Percentiles rank a stretch among this genome's conserved stretches.
These are phyloP conservation scores for Termitomyces sp. DNA, from an alignment of 768 basidiomycete genomes.

Conservation along the genomic window DNA sequence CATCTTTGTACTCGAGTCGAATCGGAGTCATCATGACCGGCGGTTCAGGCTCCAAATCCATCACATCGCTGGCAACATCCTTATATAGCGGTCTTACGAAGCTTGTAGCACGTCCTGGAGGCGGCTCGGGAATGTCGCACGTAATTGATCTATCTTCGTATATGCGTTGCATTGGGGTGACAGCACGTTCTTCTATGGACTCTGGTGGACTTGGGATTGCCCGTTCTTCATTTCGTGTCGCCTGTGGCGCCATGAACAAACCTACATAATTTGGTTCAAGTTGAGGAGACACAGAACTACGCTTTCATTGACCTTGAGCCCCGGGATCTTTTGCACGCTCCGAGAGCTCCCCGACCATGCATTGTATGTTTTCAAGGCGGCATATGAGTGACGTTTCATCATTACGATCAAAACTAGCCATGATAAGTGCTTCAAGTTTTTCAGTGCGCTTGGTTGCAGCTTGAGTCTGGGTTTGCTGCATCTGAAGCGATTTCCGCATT, in stretches of 20 bases:
- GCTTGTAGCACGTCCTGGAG: background rate
- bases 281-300: background rate
- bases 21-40: background rate
- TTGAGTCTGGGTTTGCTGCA: conserved; percentile 1
- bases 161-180: background rate
- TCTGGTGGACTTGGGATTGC: background rate
- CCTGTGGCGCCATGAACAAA: background rate
- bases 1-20: background rate
- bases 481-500: conserved; percentile 9
- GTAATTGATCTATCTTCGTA: background rate
- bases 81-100: background rate
- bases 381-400: conserved; percentile 11
- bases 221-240: background rate
- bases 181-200: background rate
- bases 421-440: conserved; percentile 14
- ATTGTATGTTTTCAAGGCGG: conserved; percentile 16
- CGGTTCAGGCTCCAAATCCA: background rate
- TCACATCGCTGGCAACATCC: background rate
- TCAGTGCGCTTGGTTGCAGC: conserved; percentile 7
- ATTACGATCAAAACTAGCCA: conserved; percentile 7
- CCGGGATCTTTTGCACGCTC: conserved; percentile 17
- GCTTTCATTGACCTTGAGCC: conserved; percentile 9
- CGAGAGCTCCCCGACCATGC: conserved; percentile 16
- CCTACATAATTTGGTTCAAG: background rate
- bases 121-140: background rate